Percentiles rank a stretch among this genome's conserved stretches.
Evolutionary conservation across 257 asterid species (phyloP).

Genomic region (Solanum infundibuliforme): DNA sequence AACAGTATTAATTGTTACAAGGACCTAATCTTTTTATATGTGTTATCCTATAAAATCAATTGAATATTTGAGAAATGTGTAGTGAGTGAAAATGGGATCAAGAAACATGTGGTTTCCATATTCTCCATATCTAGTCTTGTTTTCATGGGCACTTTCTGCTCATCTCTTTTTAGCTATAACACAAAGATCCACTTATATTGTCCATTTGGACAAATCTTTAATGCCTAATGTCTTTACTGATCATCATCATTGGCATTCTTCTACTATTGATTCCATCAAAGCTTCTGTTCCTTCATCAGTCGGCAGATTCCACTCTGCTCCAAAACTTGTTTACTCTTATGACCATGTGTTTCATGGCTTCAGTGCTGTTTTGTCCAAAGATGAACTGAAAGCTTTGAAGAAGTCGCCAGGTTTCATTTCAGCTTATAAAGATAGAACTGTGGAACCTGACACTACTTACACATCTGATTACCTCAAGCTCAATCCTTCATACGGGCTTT

Average conservation of each 20-base stretch:
- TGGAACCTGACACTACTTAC: neutral
- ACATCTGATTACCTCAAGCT: neutral
- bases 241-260: slow-evolving; percentile 13
- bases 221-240: slow-evolving; percentile 11
- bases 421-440: neutral
- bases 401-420: neutral
- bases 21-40: neutral
- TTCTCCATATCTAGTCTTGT: neutral
- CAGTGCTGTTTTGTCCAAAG: neutral
- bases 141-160: neutral
- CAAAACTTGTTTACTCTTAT: neutral
- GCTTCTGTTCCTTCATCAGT: neutral
- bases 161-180: neutral
- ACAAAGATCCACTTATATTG: slow-evolving; percentile 11
- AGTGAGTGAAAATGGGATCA: neutral
- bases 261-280: neutral
- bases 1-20: neutral
- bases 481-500: neutral
- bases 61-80: neutral
- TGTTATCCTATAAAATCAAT: neutral
- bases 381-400: neutral
- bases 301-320: neutral
- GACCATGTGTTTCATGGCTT: neutral
- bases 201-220: slow-evolving; percentile 9
- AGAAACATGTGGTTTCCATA: neutral